Conservation (phyloP, 176 grass and related monocot species). For the Melocanna baccifera region DNA sequence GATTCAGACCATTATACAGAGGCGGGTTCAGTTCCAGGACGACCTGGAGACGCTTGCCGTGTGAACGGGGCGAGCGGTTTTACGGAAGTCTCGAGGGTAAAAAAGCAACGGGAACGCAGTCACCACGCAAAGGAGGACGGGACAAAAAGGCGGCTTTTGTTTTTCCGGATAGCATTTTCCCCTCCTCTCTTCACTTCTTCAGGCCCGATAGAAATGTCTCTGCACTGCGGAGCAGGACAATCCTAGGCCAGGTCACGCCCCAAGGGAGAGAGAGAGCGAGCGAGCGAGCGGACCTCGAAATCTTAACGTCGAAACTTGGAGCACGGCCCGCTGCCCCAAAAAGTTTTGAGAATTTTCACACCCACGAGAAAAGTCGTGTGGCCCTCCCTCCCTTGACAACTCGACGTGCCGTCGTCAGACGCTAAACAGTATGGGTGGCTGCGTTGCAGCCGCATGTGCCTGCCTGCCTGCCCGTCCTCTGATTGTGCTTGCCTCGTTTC, state of each 20-base stretch:
- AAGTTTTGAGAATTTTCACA: not conserved
- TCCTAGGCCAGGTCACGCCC: not conserved
- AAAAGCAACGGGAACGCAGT: slow-evolving; percentile 8
- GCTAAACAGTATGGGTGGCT: not conserved
- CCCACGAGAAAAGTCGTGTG: not conserved
- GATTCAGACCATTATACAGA: not conserved
- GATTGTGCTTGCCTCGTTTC: not conserved
- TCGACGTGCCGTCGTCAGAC: not conserved
- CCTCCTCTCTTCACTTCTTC: slow-evolving; percentile 7
- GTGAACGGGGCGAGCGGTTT: slow-evolving; percentile 19
- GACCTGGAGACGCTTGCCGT: not conserved
- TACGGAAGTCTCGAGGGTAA: not conserved
- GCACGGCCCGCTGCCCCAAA: not conserved
- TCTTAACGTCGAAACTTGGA: not conserved
- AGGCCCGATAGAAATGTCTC: not conserved
- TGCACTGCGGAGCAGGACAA: not conserved
- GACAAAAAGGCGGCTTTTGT: not conserved
- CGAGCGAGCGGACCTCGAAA: slow-evolving; percentile 12
- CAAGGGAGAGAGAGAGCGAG: not conserved
- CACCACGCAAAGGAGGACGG: not conserved
- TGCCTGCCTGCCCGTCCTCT: not conserved
- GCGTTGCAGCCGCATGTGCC: not conserved
- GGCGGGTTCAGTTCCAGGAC: not conserved
- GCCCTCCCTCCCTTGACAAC: not conserved
- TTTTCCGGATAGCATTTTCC: not conserved